Conservation (phyloP, 1,284 basidiomycete genomes). For the Cyathus olla region DNA sequence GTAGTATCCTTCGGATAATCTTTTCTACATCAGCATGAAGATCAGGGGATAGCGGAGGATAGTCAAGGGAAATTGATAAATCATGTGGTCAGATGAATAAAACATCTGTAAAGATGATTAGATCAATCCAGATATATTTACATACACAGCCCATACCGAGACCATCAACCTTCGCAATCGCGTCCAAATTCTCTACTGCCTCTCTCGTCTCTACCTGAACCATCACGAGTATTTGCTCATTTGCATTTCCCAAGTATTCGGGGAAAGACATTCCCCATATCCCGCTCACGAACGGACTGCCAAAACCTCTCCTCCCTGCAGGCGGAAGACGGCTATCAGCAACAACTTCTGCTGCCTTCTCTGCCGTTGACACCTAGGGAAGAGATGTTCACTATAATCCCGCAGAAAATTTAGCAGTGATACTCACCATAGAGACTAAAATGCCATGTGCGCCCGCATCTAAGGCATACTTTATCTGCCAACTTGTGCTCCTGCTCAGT, state of each 20-base stretch:
- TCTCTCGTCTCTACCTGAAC: conserved; percentile 77
- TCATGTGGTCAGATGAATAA: conserved; percentile 79
- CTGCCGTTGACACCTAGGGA: conserved; percentile 62
- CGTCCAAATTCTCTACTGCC: conserved; percentile 67
- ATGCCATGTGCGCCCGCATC: conserved; percentile 73
- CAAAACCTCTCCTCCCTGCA: conserved; percentile 67
- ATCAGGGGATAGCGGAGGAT: conserved; percentile 68
- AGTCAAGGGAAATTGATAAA: conserved; percentile 69
- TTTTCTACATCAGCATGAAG: conserved; percentile 72
- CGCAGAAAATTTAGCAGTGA: not conserved
- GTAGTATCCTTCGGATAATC: conserved; percentile 68
- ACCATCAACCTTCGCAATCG: conserved; percentile 73
- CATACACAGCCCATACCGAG: conserved; percentile 52
- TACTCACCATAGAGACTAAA: conserved; percentile 71
- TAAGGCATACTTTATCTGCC: conserved; percentile 78
- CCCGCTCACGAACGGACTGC: conserved; percentile 67
- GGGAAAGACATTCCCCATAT: conserved; percentile 61
- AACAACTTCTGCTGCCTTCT: conserved; percentile 67
- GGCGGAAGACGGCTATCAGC: conserved; percentile 69
- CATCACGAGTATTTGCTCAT: conserved; percentile 68
- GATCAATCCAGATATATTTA: not conserved
- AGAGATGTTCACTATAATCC: not conserved
- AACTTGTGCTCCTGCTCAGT: conserved; percentile 59
- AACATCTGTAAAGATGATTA: conserved; percentile 29
- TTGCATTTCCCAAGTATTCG: conserved; percentile 68